Base-by-base conservation (phyloP, 2,329 filamentous ascomycete genomes). In the Scleromitrula shiraiana region DNA sequence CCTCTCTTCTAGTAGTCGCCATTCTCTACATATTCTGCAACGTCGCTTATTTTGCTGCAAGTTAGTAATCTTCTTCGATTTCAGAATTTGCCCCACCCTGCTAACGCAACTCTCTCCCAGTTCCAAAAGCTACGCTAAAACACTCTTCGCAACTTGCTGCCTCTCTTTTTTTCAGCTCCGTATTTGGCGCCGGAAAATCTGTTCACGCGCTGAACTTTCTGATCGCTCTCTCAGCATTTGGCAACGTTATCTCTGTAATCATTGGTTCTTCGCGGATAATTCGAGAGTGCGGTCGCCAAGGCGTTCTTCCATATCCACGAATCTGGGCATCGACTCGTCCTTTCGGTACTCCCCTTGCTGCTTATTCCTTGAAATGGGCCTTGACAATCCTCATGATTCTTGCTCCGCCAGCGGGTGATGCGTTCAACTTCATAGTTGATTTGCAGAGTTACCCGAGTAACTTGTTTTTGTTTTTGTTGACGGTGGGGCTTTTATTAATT, bases 371-470 rank as follows among this genome's bases (percentile, higher is more conserved):
- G 3, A 78, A 79, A 58, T 83, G 76, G 75, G 56, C 56, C 0
- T 60, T 80, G 49, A 82, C 79, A 0, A 59, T 77, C 2, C 55
- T 82, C 37, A 78, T 82, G 74, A 81, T 82, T 29, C 58, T 78
- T 0, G 77, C 74, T 0, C 73, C 77, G 0, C 78, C 80, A 0
- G 76, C 77, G 0, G 79, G 80, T 1, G 79, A 83, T 58, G 80
- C 80, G 0, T 84, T 83, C 60, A 74, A 76, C 50, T 83, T 82
- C 55, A 67, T 84, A 10, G 74, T 81, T 52, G 75, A 77, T 55
- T 65, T 85, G 1, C 63, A 71, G 30, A 70, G 73, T 0, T 84
- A 85, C 49, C 82, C 83, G 0, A 60, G 65, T 0, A 71, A 74
- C 1, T 65, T 80, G 9, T 86, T 86, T 65, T 66, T 70, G 44